Base-by-base conservation (phyloP, 1,139 yeast genomes). In the Lodderomyces margitis region DNA sequence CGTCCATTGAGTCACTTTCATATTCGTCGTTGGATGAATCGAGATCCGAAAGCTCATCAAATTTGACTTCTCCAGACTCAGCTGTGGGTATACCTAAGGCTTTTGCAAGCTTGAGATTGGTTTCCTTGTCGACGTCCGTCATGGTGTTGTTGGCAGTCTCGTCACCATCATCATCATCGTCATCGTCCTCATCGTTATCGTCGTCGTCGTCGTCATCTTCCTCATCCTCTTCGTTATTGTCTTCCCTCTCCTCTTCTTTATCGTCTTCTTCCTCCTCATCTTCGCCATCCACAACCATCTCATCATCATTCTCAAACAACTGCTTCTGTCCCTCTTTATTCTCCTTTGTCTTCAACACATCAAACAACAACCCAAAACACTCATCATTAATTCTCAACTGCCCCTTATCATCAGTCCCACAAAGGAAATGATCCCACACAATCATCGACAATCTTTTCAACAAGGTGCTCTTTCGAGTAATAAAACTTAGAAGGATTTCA, bases 1-100 rank as follows among this genome's bases (percentile, higher is more conserved):
- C 99, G 52, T 92, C 94, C 95, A 88, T 86, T 2, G 89, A 80
- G 48, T 87, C 95, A 10, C 85, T 87, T 44, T 80, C 86, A 39
- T 76, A 76, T 12, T 59, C 63, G 39, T 60, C 69, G 19, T 62
- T 68, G 4, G 58, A 68, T 19, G 54, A 59, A 2, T 37, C 36
- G 7, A 39, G 23, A 15, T 45, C 44, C 24, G 75, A 73, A 39
- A 61, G 46, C 15, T 70, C 76, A 5, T 65, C 73, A 40, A 64
- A 68, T 43, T 73, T 72, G 12, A 70, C 74, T 50, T 74, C 76
- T 4, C 77, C 78, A 0, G 69, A 58, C 5, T 62, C 59, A 21
- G 61, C 66, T 1, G 79, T 73, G 8, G 87, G 84, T 33, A 87
- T 73, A 5, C 89, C 87, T 38, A 88, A 69, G 0, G 95, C 96